Evolutionary conservation across 2,329 filamentous ascomycete genomes (phyloP).

Genomic region (Dactylonectria estremocensis): DNA sequence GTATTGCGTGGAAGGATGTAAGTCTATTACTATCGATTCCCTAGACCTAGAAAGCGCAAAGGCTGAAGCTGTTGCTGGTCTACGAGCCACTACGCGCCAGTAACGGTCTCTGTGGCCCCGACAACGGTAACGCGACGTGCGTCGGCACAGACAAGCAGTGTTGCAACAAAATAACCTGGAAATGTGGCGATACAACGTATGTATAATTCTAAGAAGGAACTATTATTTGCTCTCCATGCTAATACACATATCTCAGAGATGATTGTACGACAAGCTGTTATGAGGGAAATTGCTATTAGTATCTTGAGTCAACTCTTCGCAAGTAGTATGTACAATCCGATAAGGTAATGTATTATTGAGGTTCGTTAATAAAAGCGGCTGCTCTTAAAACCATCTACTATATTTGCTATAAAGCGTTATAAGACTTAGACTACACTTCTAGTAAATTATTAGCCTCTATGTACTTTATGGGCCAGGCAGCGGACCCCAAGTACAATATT

Average conservation of each 20-base stretch:
- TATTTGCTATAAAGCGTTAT: too few relatives aligned
- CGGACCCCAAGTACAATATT: neutral
- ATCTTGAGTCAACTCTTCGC: too few relatives aligned
- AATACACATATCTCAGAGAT: neutral
- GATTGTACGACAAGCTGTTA: neutral
- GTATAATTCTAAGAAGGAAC: neutral
- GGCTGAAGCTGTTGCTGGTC: neutral
- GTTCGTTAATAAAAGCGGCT: too few relatives aligned
- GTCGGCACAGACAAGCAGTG: neutral
- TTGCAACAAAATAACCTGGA: conserved; percentile 1
- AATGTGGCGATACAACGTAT: neutral
- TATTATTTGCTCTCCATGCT: neutral
- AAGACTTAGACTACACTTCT: too few relatives aligned
- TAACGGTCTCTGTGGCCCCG: neutral
- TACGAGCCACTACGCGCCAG: neutral
- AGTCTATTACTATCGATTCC: too few relatives aligned
- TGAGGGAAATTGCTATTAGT: neutral
- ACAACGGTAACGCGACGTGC: neutral
- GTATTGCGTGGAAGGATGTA: conserved; percentile 1
- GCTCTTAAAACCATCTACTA: too few relatives aligned
- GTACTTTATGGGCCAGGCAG: too few relatives aligned
- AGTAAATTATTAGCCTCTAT: too few relatives aligned
- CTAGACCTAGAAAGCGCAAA: too few relatives aligned
- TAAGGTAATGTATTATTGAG: too few relatives aligned
- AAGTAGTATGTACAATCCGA: too few relatives aligned